Evolutionary conservation across 2,329 filamentous ascomycete species (phyloP), one percentile per base, ranked within the genome.

Genomic region (Penicillium sp.): DNA sequence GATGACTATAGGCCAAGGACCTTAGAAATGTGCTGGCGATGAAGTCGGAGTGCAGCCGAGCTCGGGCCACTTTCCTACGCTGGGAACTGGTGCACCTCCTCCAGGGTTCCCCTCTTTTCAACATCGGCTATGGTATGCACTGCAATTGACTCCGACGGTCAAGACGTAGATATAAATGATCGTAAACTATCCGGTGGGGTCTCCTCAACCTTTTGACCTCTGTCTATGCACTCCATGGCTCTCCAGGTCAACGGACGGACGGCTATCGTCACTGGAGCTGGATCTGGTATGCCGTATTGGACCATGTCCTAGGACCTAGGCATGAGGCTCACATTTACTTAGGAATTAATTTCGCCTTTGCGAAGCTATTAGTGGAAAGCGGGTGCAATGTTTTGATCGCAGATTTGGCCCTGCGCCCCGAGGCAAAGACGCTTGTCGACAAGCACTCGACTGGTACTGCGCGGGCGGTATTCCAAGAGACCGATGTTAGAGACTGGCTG

Each of bases 261-360:
- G 12, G 80, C 80, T 12, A 79, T 83, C 43, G 69, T 83, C 28
- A 83, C 80, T 10, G 80, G 80, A 29, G 80, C 78, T 36, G 80
- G 80, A 24, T 81, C 79, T 43, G 80, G 79, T 76, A 65, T 54
- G 66, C 64, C 16, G 24, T 13, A 63, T 39, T 44, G 10, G 4
- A 15, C 9, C 29, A 12, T 23, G 10, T 16, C 28, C 4, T 26
- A 38, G 42, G 26, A 38, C 18, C 33, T 39, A 38, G 5, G 42
- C 8, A 6, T 8, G 10, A 12, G 16, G 36, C 57, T 54, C 36
- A 44, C 47, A 43, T 6, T 21, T 16, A 16, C 23, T 9, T 50
- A 78, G 76, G 76, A 15, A 79, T 79, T 49, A 78, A 78, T 56
- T 63, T 78, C 34, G 66, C 68, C 45, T 78, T 78, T 49, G 73